These are phyloP conservation scores for Porphyrellus cyaneotinctus DNA, from an alignment of 768 basidiomycete genomes.

Conservation along the genomic window DNA sequence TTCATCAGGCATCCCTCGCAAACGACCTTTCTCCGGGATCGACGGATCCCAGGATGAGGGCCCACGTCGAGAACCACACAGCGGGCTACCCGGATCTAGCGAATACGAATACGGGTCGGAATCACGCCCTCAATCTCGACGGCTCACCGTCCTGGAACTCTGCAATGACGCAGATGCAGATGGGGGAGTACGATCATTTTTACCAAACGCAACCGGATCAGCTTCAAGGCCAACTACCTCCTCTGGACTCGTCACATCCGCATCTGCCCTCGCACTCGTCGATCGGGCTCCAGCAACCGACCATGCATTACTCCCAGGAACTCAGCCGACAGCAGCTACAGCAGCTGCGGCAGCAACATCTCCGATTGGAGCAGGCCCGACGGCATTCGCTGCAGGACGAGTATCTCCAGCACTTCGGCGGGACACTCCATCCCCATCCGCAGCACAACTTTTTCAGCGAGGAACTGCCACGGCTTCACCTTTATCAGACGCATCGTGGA, in stretches of 20 bases:
- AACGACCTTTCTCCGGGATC: conserved; percentile 59
- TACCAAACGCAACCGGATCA: conserved; percentile 34
- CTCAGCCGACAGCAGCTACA: conserved; percentile 43
- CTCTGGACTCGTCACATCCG: conserved; percentile 43
- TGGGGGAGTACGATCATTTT: conserved; percentile 44
- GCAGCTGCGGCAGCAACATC: conserved; percentile 36
- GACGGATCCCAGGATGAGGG: conserved; percentile 44
- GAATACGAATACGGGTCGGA: conserved; percentile 69
- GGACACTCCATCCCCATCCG: conserved; percentile 30
- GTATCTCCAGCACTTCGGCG: conserved; percentile 37
- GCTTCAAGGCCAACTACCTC: conserved; percentile 43
- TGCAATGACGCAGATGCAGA: conserved; percentile 66
- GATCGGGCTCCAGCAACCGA: conserved; percentile 37
- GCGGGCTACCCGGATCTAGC: conserved; percentile 27
- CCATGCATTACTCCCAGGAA: conserved; percentile 45
- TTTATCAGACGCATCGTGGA: conserved; percentile 35
- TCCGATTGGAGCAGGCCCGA: conserved; percentile 33
- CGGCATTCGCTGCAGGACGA: conserved; percentile 34
- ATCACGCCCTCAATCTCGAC: conserved; percentile 73
- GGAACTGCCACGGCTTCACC: conserved; percentile 31
- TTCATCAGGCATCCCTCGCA: conserved; percentile 47
- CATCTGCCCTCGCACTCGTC: conserved; percentile 49
- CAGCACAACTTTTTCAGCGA: conserved; percentile 28
- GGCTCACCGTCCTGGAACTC: conserved; percentile 84
- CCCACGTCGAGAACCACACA: conserved; percentile 36